Percentiles rank a stretch among this genome's conserved stretches.
Conservation (phyloP, 371 early-diverging fungal genomes). For the Nosema muscidifuracis region DNA sequence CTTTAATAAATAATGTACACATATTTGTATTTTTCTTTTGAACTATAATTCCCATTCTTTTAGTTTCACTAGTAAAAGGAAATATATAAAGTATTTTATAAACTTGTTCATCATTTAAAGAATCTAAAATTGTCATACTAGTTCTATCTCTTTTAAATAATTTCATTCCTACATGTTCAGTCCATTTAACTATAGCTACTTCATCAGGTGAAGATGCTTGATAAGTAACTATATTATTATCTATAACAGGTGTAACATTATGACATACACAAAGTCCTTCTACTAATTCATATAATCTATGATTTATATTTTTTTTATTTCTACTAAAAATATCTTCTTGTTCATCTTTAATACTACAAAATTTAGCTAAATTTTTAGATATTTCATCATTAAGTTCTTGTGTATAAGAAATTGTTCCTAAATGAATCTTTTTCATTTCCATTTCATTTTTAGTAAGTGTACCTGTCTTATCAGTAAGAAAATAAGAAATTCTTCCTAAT, state of each 20-base stretch:
- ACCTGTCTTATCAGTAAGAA: slow-evolving; percentile 92
- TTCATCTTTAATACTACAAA: background rate
- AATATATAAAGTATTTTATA: slow-evolving; percentile 81
- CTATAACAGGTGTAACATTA: slow-evolving; percentile 69
- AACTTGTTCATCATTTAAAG: slow-evolving; percentile 32
- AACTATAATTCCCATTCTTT: slow-evolving; percentile 95
- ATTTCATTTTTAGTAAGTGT: slow-evolving; percentile 91
- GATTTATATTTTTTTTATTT: slow-evolving; percentile 41
- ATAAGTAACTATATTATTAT: slow-evolving; percentile 66
- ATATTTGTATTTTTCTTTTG: slow-evolving; percentile 66
- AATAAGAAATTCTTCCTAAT: slow-evolving; percentile 82
- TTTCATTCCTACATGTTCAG: slow-evolving; percentile 75
- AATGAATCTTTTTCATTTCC: slow-evolving; percentile 87
- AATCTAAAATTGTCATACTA: slow-evolving; percentile 31
- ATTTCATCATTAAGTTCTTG: slow-evolving; percentile 67
- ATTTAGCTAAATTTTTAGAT: slow-evolving; percentile 13
- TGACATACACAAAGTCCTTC: slow-evolving; percentile 80
- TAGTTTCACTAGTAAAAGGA: slow-evolving; percentile 90
- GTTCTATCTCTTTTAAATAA: slow-evolving; percentile 67
- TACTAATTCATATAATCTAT: slow-evolving; percentile 71
- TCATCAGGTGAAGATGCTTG: slow-evolving; percentile 99
- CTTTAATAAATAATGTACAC: slow-evolving; percentile 81
- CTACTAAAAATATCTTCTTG: slow-evolving; percentile 13
- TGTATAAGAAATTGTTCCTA: slow-evolving; percentile 86
- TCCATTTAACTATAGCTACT: slow-evolving; percentile 92